Evolutionary conservation across 345 rosid species (phyloP).

Genomic region (Kandelia obovata): DNA sequence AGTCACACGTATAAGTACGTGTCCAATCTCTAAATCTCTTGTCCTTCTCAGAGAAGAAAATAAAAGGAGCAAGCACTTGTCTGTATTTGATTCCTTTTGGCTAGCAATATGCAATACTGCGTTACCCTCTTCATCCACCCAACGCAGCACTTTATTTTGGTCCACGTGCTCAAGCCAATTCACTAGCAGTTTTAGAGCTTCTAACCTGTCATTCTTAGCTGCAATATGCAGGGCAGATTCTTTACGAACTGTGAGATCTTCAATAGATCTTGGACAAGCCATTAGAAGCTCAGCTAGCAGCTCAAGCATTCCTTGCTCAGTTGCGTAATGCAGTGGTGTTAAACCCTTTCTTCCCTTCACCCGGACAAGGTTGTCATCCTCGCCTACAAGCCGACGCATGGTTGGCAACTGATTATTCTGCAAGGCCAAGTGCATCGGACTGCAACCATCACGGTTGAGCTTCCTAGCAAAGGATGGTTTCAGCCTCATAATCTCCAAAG

Average conservation of each 20-base stretch:
- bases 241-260: constrained; percentile 19
- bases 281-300: neutral
- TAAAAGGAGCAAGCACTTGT: neutral
- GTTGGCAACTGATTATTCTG: constrained; percentile 4
- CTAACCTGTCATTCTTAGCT: neutral
- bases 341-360: constrained; percentile 21
- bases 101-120: constrained; percentile 36
- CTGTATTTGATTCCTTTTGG: constrained; percentile 11
- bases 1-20: no score
- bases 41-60: no score
- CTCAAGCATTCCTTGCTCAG: neutral
- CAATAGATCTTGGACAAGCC: constrained; percentile 20
- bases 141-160: constrained; percentile 24
- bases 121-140: constrained; percentile 41
- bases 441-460: constrained; percentile 13
- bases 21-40: no score
- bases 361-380: constrained; percentile 16
- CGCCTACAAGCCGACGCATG: constrained; percentile 1
- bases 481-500: constrained; percentile 30
- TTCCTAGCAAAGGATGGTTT: constrained; percentile 36
- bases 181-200: constrained; percentile 9
- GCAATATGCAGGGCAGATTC: constrained; percentile 31
- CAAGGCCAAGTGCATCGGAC: constrained; percentile 36
- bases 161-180: neutral
- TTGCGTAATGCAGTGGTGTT: constrained; percentile 14